Evolutionary conservation across 495 filamentous ascomycete genomes (phyloP).

Genomic region (Staphylotrichum longicolle): DNA sequence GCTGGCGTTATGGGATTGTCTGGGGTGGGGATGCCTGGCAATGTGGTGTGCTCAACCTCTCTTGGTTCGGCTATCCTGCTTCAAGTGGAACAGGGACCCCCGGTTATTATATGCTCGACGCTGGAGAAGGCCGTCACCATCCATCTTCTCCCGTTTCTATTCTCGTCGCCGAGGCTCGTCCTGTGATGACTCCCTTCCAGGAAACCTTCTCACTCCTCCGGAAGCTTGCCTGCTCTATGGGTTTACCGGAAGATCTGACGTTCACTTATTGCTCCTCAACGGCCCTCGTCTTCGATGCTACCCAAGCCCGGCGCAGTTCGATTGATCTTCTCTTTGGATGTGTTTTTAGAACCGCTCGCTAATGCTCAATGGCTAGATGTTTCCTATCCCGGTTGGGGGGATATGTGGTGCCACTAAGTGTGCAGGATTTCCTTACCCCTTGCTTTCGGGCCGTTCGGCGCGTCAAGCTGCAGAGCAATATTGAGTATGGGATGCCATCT

Average conservation of each 20-base stretch:
- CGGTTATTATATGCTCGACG: background rate
- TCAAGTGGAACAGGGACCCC: constrained; percentile 6
- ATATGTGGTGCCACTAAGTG: constrained; percentile 3
- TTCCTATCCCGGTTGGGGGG: constrained; percentile 6
- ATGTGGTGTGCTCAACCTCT: too few relatives aligned
- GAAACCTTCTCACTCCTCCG: constrained; percentile 10
- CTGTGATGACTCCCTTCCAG: constrained; percentile 1
- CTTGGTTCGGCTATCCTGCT: background rate
- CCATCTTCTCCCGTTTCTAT: constrained; percentile 2
- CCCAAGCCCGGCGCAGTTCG: constrained; percentile 6
- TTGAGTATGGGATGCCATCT: background rate
- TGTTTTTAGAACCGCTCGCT: background rate
- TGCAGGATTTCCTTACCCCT: background rate
- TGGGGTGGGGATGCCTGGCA: background rate
- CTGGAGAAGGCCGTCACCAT: background rate
- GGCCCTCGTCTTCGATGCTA: constrained; percentile 3
- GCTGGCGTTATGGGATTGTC: background rate
- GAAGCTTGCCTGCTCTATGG: constrained; percentile 19
- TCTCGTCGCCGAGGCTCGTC: background rate
- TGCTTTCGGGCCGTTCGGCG: constrained; percentile 11
- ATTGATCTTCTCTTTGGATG: background rate
- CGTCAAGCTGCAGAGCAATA: constrained; percentile 2
- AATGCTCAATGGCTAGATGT: background rate
- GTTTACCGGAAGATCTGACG: constrained; percentile 21
- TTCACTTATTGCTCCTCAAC: constrained; percentile 12